phyloP scores from a whole-genome alignment of 257 asterid species.

The Nicotiana obtusifolia region DNA sequence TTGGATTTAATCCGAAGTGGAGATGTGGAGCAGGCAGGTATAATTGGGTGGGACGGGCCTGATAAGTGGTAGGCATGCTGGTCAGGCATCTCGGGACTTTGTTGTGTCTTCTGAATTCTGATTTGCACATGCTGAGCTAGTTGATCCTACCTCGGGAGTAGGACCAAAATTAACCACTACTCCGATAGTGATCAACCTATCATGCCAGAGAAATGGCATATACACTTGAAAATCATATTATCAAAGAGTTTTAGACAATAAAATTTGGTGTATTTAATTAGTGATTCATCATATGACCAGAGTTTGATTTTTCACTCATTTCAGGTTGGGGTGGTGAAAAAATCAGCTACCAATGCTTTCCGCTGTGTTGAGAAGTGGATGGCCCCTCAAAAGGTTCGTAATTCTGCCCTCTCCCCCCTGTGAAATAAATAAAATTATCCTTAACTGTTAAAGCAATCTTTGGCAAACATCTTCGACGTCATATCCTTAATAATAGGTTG shows the following conservation, averaged over 20 bases:
- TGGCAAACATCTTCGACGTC: background rate
- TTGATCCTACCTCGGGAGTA: background rate
- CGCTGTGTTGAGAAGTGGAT: constrained; percentile 59
- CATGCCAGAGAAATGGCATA: background rate
- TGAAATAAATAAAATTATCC: background rate
- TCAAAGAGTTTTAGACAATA: background rate
- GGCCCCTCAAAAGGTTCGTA: constrained; percentile 70
- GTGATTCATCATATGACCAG: background rate
- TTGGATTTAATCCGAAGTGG: background rate
- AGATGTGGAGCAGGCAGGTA: background rate
- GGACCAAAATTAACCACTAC: background rate
- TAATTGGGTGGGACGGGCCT: background rate
- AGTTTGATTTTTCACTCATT: background rate
- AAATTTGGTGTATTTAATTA: background rate
- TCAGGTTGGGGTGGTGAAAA: constrained; percentile 78
- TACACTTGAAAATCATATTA: background rate
- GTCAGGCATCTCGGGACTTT: background rate
- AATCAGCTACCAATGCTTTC: constrained; percentile 53
- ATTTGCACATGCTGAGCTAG: background rate
- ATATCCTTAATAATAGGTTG: background rate
- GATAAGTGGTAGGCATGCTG: background rate
- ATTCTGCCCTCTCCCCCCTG: background rate
- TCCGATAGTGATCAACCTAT: background rate
- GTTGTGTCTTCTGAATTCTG: background rate
- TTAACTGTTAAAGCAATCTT: background rate